Percentiles rank a stretch among this genome's conserved stretches.
Conservation (phyloP, 2,329 filamentous ascomycete species). For the Elsinoe arachidis region DNA sequence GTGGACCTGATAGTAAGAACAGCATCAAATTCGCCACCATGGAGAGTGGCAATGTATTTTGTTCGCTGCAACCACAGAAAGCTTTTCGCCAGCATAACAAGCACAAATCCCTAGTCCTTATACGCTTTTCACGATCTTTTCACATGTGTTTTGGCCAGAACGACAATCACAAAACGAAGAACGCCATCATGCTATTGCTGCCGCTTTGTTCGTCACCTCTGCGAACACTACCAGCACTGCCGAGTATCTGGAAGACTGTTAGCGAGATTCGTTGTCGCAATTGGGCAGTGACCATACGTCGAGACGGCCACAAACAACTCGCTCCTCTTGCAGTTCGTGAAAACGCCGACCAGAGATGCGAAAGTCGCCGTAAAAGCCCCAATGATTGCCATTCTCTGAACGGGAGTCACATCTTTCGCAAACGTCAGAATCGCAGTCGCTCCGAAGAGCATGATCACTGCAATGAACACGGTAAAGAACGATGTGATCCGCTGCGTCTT, state of each 20-base stretch:
- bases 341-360: not conserved
- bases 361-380: not conserved
- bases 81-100: too few species aligned
- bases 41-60: too few species aligned
- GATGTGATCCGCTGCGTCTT: not conserved
- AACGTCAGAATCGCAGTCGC: not conserved
- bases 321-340: constrained; percentile 2
- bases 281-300: not conserved
- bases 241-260: not conserved
- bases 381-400: not conserved
- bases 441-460: not conserved
- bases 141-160: not conserved
- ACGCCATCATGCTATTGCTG: not conserved
- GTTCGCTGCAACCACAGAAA: too few species aligned
- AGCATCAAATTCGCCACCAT: too few species aligned
- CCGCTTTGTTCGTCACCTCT: not conserved
- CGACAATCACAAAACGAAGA: not conserved
- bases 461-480: not conserved
- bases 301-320: not conserved
- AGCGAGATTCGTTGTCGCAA: not conserved
- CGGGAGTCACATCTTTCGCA: not conserved
- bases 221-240: not conserved
- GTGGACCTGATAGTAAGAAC: too few species aligned
- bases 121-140: too few species aligned
- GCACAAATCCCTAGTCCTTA: too few species aligned